Base-by-base conservation (phyloP, 805 yeast genomes). In the Candida easanensis region DNA sequence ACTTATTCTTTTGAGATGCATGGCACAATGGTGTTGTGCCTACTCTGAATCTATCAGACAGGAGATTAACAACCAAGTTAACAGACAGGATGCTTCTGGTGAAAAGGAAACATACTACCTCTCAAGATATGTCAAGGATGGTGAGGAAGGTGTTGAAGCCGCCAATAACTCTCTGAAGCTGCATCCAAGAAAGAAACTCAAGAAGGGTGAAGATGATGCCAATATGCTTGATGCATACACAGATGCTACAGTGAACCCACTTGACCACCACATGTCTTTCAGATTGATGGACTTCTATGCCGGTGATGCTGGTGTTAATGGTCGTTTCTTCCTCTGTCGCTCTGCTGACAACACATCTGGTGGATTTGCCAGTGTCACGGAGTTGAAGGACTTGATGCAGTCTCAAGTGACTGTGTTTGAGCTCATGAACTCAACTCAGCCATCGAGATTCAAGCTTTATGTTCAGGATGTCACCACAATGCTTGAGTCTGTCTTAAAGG, bases 251-350 rank as follows among this genome's bases (percentile, higher is more conserved):
- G 41, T 45, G 1, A 47, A 50, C 25, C 60, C 61, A 15, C 21
- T 47, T 19, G 43, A 48, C 9, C 46, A 52, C 44, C 51, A 47
- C 32, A 37, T 53, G 33, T 49, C 50, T 7, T 41, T 57, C 25
- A 51, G 63, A 43, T 25, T 57, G 8, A 5, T 58, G 16, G 60
- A 55, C 33, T 57, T 58, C 32, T 58, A 46, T 27, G 57, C 57
- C 5, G 63, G 63, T 34, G 61, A 56, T 38, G 53, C 51, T 21
- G 60, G 60, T 6, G 25, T 46, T 4, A 50, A 44, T 42, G 62
- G 62, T 7, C 48, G 61, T 16, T 58, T 52, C 40, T 56, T 32
- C 27, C 38, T 58, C 13, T 51, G 56, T 28, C 48, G 61, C 31
- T 45, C 56, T 5, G 54, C 53, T 11, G 51, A 48, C 33, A 33